Evolutionary conservation across 495 filamentous ascomycete species (phyloP), one percentile per base, ranked within the genome.

Genomic region (Cercophora newfieldiana): DNA sequence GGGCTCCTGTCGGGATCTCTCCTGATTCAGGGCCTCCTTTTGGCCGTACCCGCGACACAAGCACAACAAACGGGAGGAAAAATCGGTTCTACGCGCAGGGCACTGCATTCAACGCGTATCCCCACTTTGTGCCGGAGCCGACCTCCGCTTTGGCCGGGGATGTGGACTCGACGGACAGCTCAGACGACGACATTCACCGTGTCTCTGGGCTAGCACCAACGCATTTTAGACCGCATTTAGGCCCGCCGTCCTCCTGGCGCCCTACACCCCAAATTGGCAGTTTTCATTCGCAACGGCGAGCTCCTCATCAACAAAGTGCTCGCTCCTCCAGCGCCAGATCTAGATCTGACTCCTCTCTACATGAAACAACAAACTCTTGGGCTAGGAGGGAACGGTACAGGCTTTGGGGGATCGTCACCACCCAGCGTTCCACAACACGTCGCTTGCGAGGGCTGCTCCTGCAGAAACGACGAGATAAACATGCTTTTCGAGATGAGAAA

Each of bases 401-500:
- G n/a, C 50, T 72, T 2, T 70, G 63, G 68, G 25, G 47, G 7
- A 58, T 31, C 44, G 56, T 78, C 4, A 60, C 68, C 24, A 61
- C 54, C 28, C 69, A 69, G 30, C 70, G 70, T 16, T 30, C 44
- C 2, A 61, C 33, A 21, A 21, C 73, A 7, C 33, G 48, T 14
- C 51, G 49, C 14, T 51, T 72, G 25, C 65, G 69, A n/a, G 49
- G 25, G 1, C 54, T 48, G 0, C 70, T 74, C 66, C 49, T 61
- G 3, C 24, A 49, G 18, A 74, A 69, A 53, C 69, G 75, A 14
- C 61, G 53, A 12, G 68, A 69, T 18, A 44, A 73, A 18, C 67
- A 51, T 18, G 44, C 64, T 2, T 49, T 71, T 7, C 69, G 73
- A 0, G 65, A 47, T 14, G 18, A 47, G 21, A 75, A 65, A 48